Evolutionary conservation across 1,284 basidiomycete genomes (phyloP).

Genomic region (Tremellales sp.): DNA sequence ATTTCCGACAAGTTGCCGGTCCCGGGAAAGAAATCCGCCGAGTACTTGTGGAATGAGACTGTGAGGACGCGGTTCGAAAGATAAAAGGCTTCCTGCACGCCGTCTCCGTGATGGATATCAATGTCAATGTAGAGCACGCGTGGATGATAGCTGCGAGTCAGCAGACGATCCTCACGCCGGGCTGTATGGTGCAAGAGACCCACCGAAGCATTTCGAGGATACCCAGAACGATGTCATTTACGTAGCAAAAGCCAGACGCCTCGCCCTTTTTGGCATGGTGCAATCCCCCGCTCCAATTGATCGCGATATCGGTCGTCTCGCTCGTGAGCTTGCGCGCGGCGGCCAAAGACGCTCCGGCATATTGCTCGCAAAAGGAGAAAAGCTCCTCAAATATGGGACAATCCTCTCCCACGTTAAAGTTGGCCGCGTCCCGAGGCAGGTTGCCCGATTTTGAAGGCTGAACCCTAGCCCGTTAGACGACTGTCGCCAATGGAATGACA

Average conservation of each 20-base stretch:
- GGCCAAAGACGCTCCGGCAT: conserved; percentile 83
- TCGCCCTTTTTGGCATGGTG: conserved; percentile 95
- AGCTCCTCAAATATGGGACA: conserved; percentile 90
- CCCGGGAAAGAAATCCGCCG: conserved; percentile 95
- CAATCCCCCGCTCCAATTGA: conserved; percentile 94
- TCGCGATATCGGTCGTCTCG: conserved; percentile 89
- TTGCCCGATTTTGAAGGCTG: conserved; percentile 37
- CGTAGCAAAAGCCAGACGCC: conserved; percentile 93
- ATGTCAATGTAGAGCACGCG: conserved; percentile 95
- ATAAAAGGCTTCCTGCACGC: conserved; percentile 96
- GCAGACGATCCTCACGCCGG: not conserved
- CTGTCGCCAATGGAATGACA: conserved; percentile 32
- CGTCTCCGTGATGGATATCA: conserved; percentile 95
- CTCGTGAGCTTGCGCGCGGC: conserved; percentile 79
- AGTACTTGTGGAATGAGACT: conserved; percentile 99
- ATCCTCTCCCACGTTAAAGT: conserved; percentile 87
- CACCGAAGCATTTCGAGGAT: conserved; percentile 89
- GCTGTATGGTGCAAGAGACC: conserved; percentile 18
- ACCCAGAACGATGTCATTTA: conserved; percentile 90
- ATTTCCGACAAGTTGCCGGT: conserved; percentile 91
- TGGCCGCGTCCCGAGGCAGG: conserved; percentile 69
- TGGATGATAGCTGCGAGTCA: conserved; percentile 66
- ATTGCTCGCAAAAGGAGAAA: conserved; percentile 88
- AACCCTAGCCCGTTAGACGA: conserved; percentile 24
- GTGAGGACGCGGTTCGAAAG: conserved; percentile 97